Base-by-base conservation (phyloP, 768 basidiomycete genomes). In the Russula foetens region DNA sequence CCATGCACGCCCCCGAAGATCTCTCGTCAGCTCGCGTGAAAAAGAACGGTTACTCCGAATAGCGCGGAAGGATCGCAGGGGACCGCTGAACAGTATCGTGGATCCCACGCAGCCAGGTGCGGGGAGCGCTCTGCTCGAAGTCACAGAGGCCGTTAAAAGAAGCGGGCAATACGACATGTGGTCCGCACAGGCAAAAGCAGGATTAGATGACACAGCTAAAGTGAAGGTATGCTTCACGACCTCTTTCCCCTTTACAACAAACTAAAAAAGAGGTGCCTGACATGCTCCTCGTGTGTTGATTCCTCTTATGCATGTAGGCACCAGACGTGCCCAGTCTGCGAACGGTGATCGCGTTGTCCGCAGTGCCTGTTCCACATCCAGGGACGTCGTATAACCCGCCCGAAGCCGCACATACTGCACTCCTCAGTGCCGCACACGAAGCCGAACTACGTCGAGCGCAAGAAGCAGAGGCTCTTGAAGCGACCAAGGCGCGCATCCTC, bases 301-400 rank as follows among this genome's bases (percentile, higher is more conserved):
- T 59, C 24, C 24, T 17, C 41, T 47, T 19, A 17, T 29, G n/a
- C 58, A 86, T 23, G 15, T 59, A 86, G 84, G 74, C 80, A 45
- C 85, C 86, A 7, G 66, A 74, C 0, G 70, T 75, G 3, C 68
- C 69, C 11, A 76, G 80, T 56, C 78, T 79, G 0, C 79, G 81
- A 43, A 67, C 81, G 23, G 58, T 71, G 23, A 91, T 91, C 60
- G 76, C 80, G 9, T 64, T 88, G 0, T 82, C 86, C 1, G 86
- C 90, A 0, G 81, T 92, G 0, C 67, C 75, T 1, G 74, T 84
- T 3, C 94, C 94, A 0, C 90, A 90, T 65, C 83, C 83, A 33
- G 94, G 94, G 21, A 81, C 86, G 3, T 94, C 92, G 19, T 98
- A 98, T 70, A 97, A 97, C 69, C 94, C 94, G 0, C 83, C 84